Conservation (phyloP, 106 monocot genomes). For the Xerophyta viscosa region DNA sequence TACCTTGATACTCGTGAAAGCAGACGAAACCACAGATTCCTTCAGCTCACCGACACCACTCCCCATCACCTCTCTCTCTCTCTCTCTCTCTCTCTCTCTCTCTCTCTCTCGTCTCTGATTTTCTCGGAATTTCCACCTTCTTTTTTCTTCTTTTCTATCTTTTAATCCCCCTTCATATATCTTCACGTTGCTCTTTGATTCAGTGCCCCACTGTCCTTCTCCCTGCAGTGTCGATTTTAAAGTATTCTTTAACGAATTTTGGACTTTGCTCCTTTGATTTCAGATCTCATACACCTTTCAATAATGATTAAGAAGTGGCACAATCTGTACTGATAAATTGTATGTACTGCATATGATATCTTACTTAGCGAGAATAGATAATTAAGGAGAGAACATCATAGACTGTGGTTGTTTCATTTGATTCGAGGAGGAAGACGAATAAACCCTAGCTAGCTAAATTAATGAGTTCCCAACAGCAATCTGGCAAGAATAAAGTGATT, state of each 20-base stretch:
- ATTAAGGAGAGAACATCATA: too few relatives aligned
- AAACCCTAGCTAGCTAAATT: not conserved
- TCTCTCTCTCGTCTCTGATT: not conserved
- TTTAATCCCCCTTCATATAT: not conserved
- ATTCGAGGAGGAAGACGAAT: not conserved
- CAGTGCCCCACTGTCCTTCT: not conserved
- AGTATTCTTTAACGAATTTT: not conserved
- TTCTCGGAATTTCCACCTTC: not conserved
- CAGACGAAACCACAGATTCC: conserved; percentile 35
- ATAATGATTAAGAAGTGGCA: too few relatives aligned
- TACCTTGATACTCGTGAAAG: conserved; percentile 25
- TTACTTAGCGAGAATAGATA: too few relatives aligned
- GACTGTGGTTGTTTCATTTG: not conserved
- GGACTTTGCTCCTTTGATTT: too few relatives aligned
- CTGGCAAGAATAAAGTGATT: conserved; percentile 1
- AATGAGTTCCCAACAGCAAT: not conserved
- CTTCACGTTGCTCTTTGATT: conserved; percentile 5
- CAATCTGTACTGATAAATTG: too few relatives aligned
- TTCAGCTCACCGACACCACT: not conserved
- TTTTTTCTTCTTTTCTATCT: conserved; percentile 1
- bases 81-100: too few relatives aligned
- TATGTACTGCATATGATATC: too few relatives aligned
- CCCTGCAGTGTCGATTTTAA: not conserved
- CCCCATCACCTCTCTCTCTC: too few relatives aligned
- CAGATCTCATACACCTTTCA: too few relatives aligned